These are phyloP conservation scores for Populus alba DNA, from an alignment of 345 rosid species.

Conservation along the genomic window DNA sequence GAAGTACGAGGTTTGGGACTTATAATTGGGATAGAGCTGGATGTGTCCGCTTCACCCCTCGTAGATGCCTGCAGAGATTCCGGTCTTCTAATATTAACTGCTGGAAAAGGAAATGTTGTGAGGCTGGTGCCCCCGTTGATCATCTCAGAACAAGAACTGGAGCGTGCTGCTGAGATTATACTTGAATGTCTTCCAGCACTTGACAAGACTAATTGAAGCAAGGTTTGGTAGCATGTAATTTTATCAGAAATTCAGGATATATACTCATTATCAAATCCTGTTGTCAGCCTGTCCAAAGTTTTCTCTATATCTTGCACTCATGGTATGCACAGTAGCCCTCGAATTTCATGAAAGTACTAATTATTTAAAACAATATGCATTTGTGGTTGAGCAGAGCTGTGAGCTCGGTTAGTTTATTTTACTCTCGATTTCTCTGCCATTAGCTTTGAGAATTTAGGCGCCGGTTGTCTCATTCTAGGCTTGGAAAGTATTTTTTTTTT, in stretches of 20 bases:
- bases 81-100: constrained; percentile 67
- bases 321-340: no score
- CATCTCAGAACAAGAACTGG: constrained; percentile 67
- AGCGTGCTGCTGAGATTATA: constrained; percentile 59
- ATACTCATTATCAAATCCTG: no score
- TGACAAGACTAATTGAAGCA: constrained; percentile 7
- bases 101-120: constrained; percentile 83
- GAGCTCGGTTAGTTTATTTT: no score
- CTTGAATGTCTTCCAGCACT: constrained; percentile 13
- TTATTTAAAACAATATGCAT: no score
- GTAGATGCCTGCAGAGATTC: constrained; percentile 74
- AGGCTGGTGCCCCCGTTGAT: constrained; percentile 89
- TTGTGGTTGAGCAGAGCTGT: no score
- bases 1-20: constrained; percentile 88
- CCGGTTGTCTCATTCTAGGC: no score
- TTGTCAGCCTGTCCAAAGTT: no score
- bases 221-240: neutral
- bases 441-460: no score
- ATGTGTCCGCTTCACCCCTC: constrained; percentile 57
- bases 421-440: no score
- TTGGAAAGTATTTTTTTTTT: no score
- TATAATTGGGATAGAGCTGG: constrained; percentile 73
- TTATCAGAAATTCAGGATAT: neutral
- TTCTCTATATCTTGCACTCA: no score
- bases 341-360: no score